Conservation (phyloP, 345 rosid species). For the Salix udensis region DNA sequence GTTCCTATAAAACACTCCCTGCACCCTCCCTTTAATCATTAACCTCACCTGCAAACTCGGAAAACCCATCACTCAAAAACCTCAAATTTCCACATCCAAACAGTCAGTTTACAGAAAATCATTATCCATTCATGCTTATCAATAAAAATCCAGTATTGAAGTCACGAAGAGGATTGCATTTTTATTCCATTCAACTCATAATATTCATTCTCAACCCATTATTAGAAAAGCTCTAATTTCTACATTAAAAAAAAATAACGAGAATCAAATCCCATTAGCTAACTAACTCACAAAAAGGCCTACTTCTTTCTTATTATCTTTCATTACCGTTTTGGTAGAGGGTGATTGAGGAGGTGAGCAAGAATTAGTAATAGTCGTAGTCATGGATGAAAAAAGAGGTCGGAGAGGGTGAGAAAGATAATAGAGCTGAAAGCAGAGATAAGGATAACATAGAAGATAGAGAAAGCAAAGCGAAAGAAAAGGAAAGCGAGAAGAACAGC, state of each 20-base stretch:
- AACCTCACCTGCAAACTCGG: conserved; percentile 54
- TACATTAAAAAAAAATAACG: background rate
- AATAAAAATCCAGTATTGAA: background rate
- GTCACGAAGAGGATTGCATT: background rate
- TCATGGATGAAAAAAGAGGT: conserved; percentile 39
- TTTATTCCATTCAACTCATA: background rate
- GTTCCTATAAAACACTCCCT: conserved; percentile 85
- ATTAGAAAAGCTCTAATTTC: background rate
- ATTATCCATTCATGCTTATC: background rate
- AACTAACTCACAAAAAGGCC: background rate
- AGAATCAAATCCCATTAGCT: background rate
- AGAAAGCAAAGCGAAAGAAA: conserved; percentile 35
- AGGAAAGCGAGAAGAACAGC: conserved; percentile 35
- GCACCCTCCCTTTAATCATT: conserved; percentile 77
- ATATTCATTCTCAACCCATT: background rate
- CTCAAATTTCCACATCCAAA: background rate
- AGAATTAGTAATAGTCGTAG: conserved; percentile 42
- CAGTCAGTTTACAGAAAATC: background rate
- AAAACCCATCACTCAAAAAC: conserved; percentile 1
- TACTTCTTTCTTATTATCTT: background rate
- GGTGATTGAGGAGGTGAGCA: conserved; percentile 33
- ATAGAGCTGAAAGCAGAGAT: conserved; percentile 40
- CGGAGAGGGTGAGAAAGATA: conserved; percentile 38
- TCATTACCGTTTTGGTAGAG: conserved; percentile 47
- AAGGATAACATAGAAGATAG: conserved; percentile 34